Evolutionary conservation across 805 yeast species (phyloP), one percentile per base, ranked within the genome.

Genomic region (Saccharomycopsis synnaedendra): DNA sequence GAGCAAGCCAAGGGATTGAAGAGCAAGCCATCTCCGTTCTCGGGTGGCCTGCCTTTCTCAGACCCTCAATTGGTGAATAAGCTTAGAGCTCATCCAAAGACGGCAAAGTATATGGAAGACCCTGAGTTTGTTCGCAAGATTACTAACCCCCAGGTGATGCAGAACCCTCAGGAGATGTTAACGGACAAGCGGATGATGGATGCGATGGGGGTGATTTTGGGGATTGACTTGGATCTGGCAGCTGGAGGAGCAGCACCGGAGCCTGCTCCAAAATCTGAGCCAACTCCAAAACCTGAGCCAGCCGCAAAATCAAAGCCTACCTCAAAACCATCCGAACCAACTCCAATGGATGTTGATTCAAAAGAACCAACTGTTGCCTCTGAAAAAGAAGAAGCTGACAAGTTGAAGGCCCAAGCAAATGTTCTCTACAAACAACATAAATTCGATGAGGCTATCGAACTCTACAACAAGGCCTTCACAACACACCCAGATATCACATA

Each of bases 401-500:
- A 69, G 10, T 80, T 75, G 52, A 93, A 93, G 64, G 83, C 84
- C 4, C 77, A 80, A 64, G 99, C 97, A 55, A 93, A 93, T 68
- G 70, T 74, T 44, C 70, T 85, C 42, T 93, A 93, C 74, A 93
- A 93, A 67, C 71, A 80, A 55, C 84, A 83, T 63, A 72, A 88
- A 60, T 93, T 93, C 56, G 96, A 87, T 60, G 95, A 83, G 60
- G 98, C 99, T 41, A 90, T 93, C 62, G 86, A 69, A 49, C 70
- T 78, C 53, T 93, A 93, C 68, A 71, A 85, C 61, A 75, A 80
- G 61, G 99, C 99, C 1, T 93, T 87, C 84, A 83, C 80, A 34
- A 63, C 79, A 27, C 66, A 71, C 67, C 75, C 80, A 60, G 97
- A 93, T 62, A 86, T 90, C 60, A 90, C 97, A 0, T 93, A 84